These are phyloP conservation scores for Emmonsiellopsis sp. DNA, from an alignment of 2,329 filamentous ascomycete genomes.

Conservation along the genomic window DNA sequence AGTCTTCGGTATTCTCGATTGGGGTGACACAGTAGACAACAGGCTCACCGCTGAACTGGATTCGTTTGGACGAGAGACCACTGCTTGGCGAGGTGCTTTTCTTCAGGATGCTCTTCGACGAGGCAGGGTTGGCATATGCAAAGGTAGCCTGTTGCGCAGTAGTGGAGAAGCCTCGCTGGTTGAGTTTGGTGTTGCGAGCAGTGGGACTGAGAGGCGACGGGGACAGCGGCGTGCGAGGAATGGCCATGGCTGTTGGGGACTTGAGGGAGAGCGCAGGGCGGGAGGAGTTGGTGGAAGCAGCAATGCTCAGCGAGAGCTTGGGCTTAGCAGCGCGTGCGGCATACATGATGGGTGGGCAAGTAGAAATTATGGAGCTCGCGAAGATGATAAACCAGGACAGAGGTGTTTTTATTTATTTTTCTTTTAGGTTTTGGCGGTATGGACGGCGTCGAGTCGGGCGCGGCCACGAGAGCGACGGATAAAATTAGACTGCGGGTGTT, in stretches of 20 bases:
- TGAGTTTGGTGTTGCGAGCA: slow-evolving; percentile 27
- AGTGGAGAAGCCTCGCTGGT: slow-evolving; percentile 31
- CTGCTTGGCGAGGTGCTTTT: slow-evolving; percentile 19
- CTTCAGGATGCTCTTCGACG: slow-evolving; percentile 41
- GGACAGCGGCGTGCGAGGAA: slow-evolving; percentile 35
- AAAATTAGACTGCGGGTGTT: background rate
- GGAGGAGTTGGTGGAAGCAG: slow-evolving; percentile 23
- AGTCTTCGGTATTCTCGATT: slow-evolving; percentile 40
- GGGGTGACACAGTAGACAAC: slow-evolving; percentile 40
- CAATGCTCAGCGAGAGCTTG: slow-evolving; percentile 40
- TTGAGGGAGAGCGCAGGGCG: slow-evolving; percentile 34
- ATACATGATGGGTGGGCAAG: slow-evolving; percentile 27
- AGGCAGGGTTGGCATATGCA: slow-evolving; percentile 36
- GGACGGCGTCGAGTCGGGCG: background rate
- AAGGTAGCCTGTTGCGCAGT: slow-evolving; percentile 31
- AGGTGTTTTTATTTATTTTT: background rate
- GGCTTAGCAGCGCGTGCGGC: slow-evolving; percentile 34
- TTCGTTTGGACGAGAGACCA: slow-evolving; percentile 23
- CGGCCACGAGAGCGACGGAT: background rate
- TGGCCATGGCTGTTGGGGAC: slow-evolving; percentile 28
- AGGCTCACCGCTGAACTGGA: slow-evolving; percentile 37
- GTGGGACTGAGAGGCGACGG: slow-evolving; percentile 35
- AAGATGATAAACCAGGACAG: background rate
- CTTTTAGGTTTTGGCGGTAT: background rate
- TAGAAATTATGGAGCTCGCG: background rate